Conservation (phyloP, 1,139 yeast genomes). For the Saccharomyces hybrid region DNA sequence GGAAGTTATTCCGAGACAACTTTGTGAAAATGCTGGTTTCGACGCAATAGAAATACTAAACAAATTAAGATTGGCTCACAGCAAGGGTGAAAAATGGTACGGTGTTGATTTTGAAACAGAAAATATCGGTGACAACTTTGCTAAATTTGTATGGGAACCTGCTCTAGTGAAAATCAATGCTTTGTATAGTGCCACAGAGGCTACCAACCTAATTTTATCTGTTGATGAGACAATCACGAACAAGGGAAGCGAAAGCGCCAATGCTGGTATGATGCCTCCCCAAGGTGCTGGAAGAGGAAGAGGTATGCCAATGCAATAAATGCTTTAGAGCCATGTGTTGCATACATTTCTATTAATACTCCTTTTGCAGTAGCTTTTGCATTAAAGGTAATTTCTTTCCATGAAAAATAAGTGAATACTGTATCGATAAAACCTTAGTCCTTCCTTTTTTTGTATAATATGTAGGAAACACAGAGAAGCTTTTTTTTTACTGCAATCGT, state of each 20-base stretch:
- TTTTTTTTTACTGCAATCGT: too few relatives aligned
- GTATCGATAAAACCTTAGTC: background rate
- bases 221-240: slow-evolving; percentile 94
- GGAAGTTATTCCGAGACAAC: slow-evolving; percentile 93
- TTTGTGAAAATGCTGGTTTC: slow-evolving; percentile 96
- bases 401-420: slow-evolving; percentile 43
- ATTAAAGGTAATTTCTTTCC: slow-evolving; percentile 68
- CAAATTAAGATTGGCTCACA: slow-evolving; percentile 85
- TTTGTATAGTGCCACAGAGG: slow-evolving; percentile 94
- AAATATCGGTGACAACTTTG: slow-evolving; percentile 75
- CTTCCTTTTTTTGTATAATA: background rate
- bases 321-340: background rate
- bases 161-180: slow-evolving; percentile 91
- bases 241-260: slow-evolving; percentile 54
- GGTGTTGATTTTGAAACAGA: slow-evolving; percentile 91
- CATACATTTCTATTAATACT: slow-evolving; percentile 58
- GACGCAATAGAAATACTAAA: slow-evolving; percentile 92
- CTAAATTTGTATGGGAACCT: slow-evolving; percentile 95
- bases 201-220: slow-evolving; percentile 82
- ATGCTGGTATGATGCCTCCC: slow-evolving; percentile 44
- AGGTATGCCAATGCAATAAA: slow-evolving; percentile 43
- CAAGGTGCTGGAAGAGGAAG: slow-evolving; percentile 53
- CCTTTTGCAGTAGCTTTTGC: slow-evolving; percentile 36
- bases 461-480: too few relatives aligned
- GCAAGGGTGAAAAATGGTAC: slow-evolving; percentile 83